Percentiles rank a stretch among this genome's conserved stretches.
phyloP scores from a whole-genome alignment of 305 asterid genomes.

The Fraxinus albicans region DNA sequence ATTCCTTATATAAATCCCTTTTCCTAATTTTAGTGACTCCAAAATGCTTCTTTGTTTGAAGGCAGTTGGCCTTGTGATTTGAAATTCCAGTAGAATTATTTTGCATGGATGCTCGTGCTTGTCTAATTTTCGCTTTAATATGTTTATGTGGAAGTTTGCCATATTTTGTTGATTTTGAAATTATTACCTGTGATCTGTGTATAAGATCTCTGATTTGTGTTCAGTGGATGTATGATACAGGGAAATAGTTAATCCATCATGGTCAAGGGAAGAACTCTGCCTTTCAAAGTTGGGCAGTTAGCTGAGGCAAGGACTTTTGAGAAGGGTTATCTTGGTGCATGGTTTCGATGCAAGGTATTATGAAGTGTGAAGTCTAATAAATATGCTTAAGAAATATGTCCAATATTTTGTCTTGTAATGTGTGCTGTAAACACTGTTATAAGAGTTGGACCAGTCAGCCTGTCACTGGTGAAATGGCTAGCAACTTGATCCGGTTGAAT shows the following conservation, averaged over 20 bases:
- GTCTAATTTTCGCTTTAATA: background rate
- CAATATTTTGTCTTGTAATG: background rate
- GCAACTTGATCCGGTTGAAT: background rate
- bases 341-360: conserved; percentile 8
- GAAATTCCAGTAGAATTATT: background rate
- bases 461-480: background rate
- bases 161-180: background rate
- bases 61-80: background rate
- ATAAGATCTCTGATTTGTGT: background rate
- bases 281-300: conserved; percentile 1
- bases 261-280: background rate
- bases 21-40: background rate
- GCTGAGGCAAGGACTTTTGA: background rate
- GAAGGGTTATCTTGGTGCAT: conserved; percentile 7
- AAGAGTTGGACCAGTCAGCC: background rate
- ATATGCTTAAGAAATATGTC: background rate
- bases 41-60: background rate
- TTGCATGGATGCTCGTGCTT: background rate
- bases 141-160: background rate
- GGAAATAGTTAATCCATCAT: background rate
- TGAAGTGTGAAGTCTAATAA: background rate
- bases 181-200: background rate
- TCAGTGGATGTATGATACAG: background rate
- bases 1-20: background rate
- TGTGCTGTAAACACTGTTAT: background rate